Conservation (phyloP, 169 alveolate genomes). For the Plasmodium inui region DNA sequence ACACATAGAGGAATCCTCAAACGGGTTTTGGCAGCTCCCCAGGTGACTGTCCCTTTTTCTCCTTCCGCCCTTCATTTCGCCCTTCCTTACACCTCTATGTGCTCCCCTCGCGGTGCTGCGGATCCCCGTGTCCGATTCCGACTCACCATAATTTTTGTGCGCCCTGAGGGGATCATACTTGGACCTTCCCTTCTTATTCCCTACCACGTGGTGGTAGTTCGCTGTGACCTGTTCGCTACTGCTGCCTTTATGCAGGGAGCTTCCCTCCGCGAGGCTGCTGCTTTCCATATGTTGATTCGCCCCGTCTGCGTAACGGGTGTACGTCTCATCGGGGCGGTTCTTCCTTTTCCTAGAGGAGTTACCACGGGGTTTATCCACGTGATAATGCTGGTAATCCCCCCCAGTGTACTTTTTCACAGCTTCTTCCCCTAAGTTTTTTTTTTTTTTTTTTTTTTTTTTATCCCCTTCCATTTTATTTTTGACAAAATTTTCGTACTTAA, state of each 20-base stretch:
- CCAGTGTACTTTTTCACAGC: neutral
- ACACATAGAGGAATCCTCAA: neutral
- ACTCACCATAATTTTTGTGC: neutral
- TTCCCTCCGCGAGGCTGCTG: neutral
- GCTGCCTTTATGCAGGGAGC: neutral
- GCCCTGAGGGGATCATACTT: neutral
- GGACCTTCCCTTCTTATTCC: neutral
- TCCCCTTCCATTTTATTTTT: neutral
- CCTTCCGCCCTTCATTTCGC: neutral
- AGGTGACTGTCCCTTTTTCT: neutral
- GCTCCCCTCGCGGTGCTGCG: neutral
- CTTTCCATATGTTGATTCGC: neutral
- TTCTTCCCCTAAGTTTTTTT: neutral
- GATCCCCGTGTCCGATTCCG: neutral
- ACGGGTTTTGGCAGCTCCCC: neutral
- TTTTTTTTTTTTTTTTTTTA: neutral
- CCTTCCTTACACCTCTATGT: neutral
- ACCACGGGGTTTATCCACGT: neutral
- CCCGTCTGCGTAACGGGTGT: neutral
- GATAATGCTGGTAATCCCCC: neutral
- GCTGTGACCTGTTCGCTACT: neutral
- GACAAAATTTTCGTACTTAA: slow-evolving; percentile 25
- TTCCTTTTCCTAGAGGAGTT: neutral
- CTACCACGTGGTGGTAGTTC: neutral
- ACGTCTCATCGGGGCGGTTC: neutral